A percentile compares a stretch with the other conserved stretches of the same genome.
These are phyloP conservation scores for Emmonsia crescens DNA, from an alignment of 2,329 filamentous ascomycete species.

Conservation along the genomic window DNA sequence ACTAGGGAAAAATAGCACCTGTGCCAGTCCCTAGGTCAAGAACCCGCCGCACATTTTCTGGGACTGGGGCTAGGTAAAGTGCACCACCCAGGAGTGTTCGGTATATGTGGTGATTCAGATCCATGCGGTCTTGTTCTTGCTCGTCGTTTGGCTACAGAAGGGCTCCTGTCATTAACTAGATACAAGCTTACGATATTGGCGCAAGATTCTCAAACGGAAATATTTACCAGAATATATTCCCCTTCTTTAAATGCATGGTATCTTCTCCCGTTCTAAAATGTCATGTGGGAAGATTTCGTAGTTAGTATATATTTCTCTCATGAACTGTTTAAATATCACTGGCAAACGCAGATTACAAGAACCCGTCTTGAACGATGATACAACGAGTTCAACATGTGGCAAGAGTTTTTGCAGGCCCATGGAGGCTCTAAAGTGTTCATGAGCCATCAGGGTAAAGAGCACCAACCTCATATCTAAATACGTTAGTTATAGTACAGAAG, in stretches of 20 bases:
- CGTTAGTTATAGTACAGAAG: not conserved
- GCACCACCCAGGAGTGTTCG: slow-evolving; percentile 15
- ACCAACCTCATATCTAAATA: slow-evolving; percentile 1
- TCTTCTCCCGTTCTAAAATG: not conserved
- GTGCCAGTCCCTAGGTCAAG: slow-evolving; percentile 15
- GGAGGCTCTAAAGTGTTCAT: not conserved
- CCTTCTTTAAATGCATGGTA: slow-evolving; percentile 3
- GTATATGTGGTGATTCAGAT: slow-evolving; percentile 17
- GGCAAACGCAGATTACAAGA: not conserved
- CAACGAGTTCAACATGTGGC: not conserved
- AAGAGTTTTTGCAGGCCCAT: not conserved
- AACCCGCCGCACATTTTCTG: slow-evolving; percentile 10
- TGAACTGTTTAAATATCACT: not conserved
- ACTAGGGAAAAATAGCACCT: slow-evolving; percentile 1
- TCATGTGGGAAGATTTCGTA: not conserved
- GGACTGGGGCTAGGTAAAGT: slow-evolving; percentile 19
- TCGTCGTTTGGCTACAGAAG: slow-evolving; percentile 8
- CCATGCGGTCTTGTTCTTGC: slow-evolving; percentile 12
- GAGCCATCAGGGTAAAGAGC: not conserved
- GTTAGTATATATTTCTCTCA: not conserved
- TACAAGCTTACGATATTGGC: not conserved
- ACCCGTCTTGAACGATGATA: not conserved
- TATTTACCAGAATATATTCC: slow-evolving; percentile 2
- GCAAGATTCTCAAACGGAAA: not conserved
- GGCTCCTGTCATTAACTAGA: not conserved